Conservation (phyloP, 305 asterid species). For the Rubia peregrina region DNA sequence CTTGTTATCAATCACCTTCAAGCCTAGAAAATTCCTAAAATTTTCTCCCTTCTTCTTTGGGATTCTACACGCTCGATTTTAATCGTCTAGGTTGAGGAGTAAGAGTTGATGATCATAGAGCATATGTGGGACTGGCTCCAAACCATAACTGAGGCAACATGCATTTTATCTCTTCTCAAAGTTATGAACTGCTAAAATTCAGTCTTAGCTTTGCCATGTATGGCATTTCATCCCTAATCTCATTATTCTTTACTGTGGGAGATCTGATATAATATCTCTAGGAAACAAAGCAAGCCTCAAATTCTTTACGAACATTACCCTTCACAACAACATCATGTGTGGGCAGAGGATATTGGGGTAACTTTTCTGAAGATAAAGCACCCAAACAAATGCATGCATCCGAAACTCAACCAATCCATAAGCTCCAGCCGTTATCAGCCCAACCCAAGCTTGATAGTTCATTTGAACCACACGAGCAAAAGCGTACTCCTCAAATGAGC, state of each 20-base stretch:
- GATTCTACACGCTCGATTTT: conserved; percentile 47
- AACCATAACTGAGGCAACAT: conserved; percentile 24
- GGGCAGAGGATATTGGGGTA: conserved; percentile 82
- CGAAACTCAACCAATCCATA: conserved; percentile 85
- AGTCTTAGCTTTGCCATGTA: conserved; percentile 35
- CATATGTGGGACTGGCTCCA: conserved; percentile 17
- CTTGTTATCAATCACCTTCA: neutral
- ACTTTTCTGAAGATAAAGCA: conserved; percentile 53
- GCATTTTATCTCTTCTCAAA: conserved; percentile 45
- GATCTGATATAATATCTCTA: conserved; percentile 52
- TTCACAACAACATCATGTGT: conserved; percentile 54
- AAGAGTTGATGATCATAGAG: conserved; percentile 62
- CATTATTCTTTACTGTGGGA: conserved; percentile 64
- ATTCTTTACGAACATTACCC: conserved; percentile 49
- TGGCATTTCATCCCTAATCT: conserved; percentile 45
- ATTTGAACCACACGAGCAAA: conserved; percentile 53
- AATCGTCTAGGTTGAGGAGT: conserved; percentile 45
- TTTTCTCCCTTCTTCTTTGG: conserved; percentile 42
- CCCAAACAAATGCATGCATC: conserved; percentile 80
- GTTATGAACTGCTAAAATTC: conserved; percentile 65
- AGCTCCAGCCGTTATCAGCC: conserved; percentile 84
- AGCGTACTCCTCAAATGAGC: conserved; percentile 69
- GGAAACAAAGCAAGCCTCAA: conserved; percentile 53
- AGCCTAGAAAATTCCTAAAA: neutral
- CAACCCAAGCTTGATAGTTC: conserved; percentile 73